These are phyloP conservation scores for Miamiensis avidus DNA, from an alignment of 169 alveolate species.

Conservation along the genomic window DNA sequence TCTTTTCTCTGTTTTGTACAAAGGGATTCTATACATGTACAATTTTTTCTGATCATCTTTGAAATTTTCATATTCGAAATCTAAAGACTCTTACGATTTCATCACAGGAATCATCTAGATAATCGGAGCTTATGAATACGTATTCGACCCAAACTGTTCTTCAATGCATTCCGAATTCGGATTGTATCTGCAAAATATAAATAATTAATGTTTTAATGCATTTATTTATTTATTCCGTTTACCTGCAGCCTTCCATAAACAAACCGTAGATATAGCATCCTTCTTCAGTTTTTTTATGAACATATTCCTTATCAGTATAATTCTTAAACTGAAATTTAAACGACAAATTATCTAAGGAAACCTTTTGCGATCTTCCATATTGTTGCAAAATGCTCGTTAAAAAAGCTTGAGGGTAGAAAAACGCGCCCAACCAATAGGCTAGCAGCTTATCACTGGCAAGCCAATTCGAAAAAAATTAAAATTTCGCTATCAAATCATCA, in stretches of 20 bases:
- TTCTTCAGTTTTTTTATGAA: background rate
- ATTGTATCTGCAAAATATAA: background rate
- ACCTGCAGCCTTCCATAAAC: background rate
- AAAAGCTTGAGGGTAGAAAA: background rate
- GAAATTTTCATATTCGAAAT: too few relatives aligned
- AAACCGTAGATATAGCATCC: background rate
- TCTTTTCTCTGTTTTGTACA: too few relatives aligned
- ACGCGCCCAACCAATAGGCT: background rate
- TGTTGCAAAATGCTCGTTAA: background rate
- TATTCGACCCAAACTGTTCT: background rate
- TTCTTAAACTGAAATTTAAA: too few relatives aligned
- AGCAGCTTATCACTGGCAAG: background rate
- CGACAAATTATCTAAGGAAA: background rate
- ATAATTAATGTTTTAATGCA: too few relatives aligned
- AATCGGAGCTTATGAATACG: background rate
- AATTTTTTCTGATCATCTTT: too few relatives aligned
- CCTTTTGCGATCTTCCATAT: background rate
- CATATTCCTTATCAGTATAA: background rate
- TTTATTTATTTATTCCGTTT: background rate
- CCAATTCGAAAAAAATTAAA: background rate
- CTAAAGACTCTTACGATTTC: too few relatives aligned
- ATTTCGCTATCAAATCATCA: background rate
- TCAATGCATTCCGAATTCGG: background rate
- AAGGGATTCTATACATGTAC: too few relatives aligned
- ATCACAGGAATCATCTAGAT: background rate